These are phyloP conservation scores for Hortiboletus flavorubellus DNA, from an alignment of 768 basidiomycete genomes.

Conservation along the genomic window DNA sequence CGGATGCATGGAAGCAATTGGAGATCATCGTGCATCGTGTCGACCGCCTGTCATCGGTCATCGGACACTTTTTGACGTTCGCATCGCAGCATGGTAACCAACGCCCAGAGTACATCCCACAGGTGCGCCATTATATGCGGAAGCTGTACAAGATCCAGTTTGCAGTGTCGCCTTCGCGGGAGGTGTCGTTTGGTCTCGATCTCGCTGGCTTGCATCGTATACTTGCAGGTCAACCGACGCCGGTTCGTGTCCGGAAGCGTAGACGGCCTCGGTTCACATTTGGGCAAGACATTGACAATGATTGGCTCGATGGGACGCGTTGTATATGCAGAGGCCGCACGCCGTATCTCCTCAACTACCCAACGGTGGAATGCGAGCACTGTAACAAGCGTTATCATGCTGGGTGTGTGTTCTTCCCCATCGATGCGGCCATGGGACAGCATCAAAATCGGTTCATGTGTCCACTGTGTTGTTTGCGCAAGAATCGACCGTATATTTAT, in stretches of 20 bases:
- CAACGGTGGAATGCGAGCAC: constrained; percentile 60
- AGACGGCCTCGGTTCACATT: constrained; percentile 61
- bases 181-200: constrained; percentile 79
- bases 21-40: constrained; percentile 78
- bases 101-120: constrained; percentile 71
- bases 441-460: constrained; percentile 53
- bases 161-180: constrained; percentile 77
- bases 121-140: constrained; percentile 88
- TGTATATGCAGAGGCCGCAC: constrained; percentile 79
- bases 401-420: constrained; percentile 71
- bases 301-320: constrained; percentile 72
- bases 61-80: constrained; percentile 77
- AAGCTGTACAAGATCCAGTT: constrained; percentile 89
- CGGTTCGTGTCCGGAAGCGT: constrained; percentile 53
- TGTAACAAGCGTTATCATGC: constrained; percentile 70
- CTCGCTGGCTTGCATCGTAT: constrained; percentile 80
- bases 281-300: constrained; percentile 70
- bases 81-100: constrained; percentile 69
- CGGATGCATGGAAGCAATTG: constrained; percentile 74
- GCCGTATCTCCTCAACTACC: constrained; percentile 54
- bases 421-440: constrained; percentile 37
- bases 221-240: constrained; percentile 61
- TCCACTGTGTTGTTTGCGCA: constrained; percentile 75
- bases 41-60: constrained; percentile 68
- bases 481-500: constrained; percentile 65